phyloP scores from a whole-genome alignment of 352 stramenopile species.

The Plasmopara muralis region DNA sequence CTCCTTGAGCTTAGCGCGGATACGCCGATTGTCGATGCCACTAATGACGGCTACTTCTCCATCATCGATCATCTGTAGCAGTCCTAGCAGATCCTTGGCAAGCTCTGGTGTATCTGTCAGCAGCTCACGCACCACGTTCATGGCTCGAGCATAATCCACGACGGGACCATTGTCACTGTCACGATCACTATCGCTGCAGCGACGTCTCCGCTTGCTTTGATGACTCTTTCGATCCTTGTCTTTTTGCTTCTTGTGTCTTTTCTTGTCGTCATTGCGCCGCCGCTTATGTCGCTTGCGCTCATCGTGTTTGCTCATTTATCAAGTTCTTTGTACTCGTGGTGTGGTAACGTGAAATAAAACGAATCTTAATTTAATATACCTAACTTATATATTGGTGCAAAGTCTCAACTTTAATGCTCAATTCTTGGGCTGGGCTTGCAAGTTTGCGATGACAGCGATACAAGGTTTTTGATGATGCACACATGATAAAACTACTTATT shows the following conservation, averaged over 20 bases:
- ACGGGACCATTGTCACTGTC: slow-evolving; percentile 12
- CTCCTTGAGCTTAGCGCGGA: slow-evolving; percentile 52
- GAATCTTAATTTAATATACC: no score
- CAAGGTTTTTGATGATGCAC: no score
- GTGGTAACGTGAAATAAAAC: no score
- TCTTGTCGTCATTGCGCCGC: slow-evolving; percentile 23
- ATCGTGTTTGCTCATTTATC: slow-evolving; percentile 22
- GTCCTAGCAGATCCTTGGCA: slow-evolving; percentile 43
- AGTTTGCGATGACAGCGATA: no score
- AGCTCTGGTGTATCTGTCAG: slow-evolving; percentile 63
- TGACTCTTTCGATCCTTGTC: slow-evolving; percentile 24
- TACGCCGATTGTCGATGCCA: slow-evolving; percentile 65
- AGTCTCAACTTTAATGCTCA: no score
- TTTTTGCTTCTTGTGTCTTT: slow-evolving; percentile 34
- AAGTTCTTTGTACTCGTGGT: no score
- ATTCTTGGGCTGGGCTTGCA: no score
- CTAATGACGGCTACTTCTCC: slow-evolving; percentile 69
- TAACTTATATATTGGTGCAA: no score
- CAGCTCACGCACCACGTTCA: slow-evolving; percentile 44
- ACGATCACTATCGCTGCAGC: slow-evolving; percentile 12
- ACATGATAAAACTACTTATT: no score
- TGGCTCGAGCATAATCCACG: slow-evolving; percentile 29
- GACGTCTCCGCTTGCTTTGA: slow-evolving; percentile 9
- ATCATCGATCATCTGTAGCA: slow-evolving; percentile 75
- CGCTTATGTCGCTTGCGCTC: slow-evolving; percentile 34